Evolutionary conservation across 192 early-diverging fungal genomes (phyloP), one percentile per base, ranked within the genome.

Genomic region (Chytriomyces hyalinus): DNA sequence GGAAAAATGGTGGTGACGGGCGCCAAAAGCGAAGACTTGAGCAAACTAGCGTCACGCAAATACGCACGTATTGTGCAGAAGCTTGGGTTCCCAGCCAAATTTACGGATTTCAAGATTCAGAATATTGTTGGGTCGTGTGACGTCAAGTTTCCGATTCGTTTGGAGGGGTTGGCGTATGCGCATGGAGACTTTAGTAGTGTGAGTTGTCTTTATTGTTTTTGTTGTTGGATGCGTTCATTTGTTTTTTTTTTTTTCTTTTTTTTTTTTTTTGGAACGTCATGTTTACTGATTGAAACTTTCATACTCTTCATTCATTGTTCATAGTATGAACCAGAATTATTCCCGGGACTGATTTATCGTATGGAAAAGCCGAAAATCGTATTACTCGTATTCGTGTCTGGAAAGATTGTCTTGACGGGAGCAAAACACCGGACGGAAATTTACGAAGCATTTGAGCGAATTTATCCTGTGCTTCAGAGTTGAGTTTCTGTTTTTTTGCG

Each of bases 1-100:
- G 98, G 98, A 59, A 99, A 99, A 85, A 99, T 99, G 98, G 98
- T 99, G 28, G 95, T 99, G 1, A 97, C 95, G 0, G 96, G 95
- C 66, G 96, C 96, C 65, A 98, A 99, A 82, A 96, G 94, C 36
- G 98, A 99, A 89, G 98, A 99, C 77, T 90, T 94, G 80, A 97
- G 96, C 5, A 95, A 95, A 85, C 87, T 99, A 61, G 98, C 98
- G 4, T 93, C 96, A 4, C 92, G 98, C 75, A 99, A 99, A 87
- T 99, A 98, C 82, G 98, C 98, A 70, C 93, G 98, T 74, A 99
- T 99, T 77, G 93, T 99, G 51, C 98, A 99, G 82, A 98, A 98
- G 84, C 90, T 98, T 53, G 98, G 98, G 6, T 99, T 99, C 81
- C 36, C 36, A 49, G 97, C 98, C 75, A 97, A 97, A 85, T 99